Base-by-base conservation (phyloP, 208 protist species). In the Phytomonas sp. region DNA sequence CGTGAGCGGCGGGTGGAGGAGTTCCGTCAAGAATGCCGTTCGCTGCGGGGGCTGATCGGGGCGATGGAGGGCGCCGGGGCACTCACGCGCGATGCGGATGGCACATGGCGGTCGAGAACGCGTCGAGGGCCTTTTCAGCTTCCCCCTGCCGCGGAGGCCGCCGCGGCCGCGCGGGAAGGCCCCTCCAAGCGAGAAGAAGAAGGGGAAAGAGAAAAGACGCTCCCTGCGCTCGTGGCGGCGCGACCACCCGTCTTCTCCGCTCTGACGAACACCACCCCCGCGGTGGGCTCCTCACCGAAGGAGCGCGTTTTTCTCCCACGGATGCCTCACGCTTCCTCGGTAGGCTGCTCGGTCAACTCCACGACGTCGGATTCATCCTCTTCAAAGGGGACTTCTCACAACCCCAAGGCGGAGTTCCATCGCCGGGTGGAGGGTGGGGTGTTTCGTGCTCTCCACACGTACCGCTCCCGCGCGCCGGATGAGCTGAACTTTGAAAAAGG, bases 401-500 rank as follows among this genome's bases (percentile, higher is more conserved):
- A 9, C 63, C 30, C 30, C 62, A 20, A 66, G 43, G 0, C 36
- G 36, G 15, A 40, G 8, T 1, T 33, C 11, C 0, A 43, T 28
- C 3, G 26, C 20, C 53, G 43, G 37, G 6, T 53, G 0, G 89
- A 96, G 65, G 91, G 91, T 1, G 73, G 79, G 0, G 84, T 79
- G 5, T 84, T 95, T 46, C 31, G 68, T n/a, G 91, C 88, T 0
- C 65, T 95, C 23, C 94, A 92, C 70, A 56, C 69, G 31, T 96
- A 94, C 82, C 79, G 78, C 69, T 84, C 88, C 11, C 85, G 83
- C 2, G 87, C 88, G 1, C 83, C 86, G 2, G 91, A 96, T 75
- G 91, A 96, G 76, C 84, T 96, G 36, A 90, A 73, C 36, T 94
- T 96, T 77, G 82, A 85, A 63, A 76, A 79, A 15, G 83, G 83